A percentile compares a stretch with the other conserved stretches of the same genome.
Evolutionary conservation across 2,329 filamentous ascomycete genomes (phyloP).

Genomic region (Fusarium globosum): DNA sequence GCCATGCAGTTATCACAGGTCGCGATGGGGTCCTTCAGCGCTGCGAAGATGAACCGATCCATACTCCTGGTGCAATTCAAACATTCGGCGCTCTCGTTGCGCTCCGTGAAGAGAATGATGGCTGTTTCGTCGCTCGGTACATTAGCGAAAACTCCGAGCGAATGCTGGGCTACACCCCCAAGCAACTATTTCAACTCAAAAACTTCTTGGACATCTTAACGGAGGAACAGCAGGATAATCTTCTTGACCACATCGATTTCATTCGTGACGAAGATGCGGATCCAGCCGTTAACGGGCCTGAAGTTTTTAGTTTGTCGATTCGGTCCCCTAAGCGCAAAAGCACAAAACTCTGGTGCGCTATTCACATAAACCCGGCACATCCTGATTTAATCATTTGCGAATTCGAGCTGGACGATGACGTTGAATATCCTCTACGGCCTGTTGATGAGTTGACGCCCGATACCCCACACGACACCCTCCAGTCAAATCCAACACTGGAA

Average conservation of each 20-base stretch:
- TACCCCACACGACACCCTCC: conserved; percentile 77
- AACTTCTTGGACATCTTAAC: conserved; percentile 87
- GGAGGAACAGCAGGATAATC: conserved; percentile 84
- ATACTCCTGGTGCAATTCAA: conserved; percentile 85
- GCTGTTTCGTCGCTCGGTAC: conserved; percentile 75
- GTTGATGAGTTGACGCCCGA: conserved; percentile 68
- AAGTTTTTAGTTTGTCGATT: conserved; percentile 85
- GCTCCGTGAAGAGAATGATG: conserved; percentile 75
- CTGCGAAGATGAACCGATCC: conserved; percentile 93
- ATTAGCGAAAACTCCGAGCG: conserved; percentile 83
- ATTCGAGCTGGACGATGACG: conserved; percentile 86
- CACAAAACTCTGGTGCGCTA: conserved; percentile 86
- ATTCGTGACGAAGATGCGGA: conserved; percentile 85
- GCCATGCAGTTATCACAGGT: conserved; percentile 86
- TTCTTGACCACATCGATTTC: conserved; percentile 89
- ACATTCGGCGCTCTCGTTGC: conserved; percentile 82
- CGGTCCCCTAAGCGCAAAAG: conserved; percentile 65
- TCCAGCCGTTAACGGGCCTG: conserved; percentile 79
- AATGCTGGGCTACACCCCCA: conserved; percentile 81
- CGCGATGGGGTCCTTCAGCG: conserved; percentile 78
- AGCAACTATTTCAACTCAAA: conserved; percentile 76
- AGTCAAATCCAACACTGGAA: conserved; percentile 76
- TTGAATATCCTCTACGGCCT: conserved; percentile 73
- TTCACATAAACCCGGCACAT: conserved; percentile 78
- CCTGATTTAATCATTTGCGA: conserved; percentile 84